Evolutionary conservation across 1,284 basidiomycete genomes (phyloP), one percentile per base, ranked within the genome.

Genomic region (Microbotryomycetes sp.): DNA sequence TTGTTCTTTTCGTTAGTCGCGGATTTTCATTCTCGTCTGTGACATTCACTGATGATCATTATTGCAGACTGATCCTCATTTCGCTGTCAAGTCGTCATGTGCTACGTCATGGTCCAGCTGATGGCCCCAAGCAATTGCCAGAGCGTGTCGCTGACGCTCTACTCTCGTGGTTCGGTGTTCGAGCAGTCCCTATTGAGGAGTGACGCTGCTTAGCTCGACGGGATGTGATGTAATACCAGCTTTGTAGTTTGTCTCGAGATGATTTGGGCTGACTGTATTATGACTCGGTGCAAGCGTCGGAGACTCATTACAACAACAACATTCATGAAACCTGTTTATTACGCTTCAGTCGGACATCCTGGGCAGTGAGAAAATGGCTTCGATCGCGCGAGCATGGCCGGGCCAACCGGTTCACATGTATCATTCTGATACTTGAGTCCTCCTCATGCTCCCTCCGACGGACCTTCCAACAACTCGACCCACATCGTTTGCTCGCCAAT

Each of bases 401-500:
- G n/a, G n/a, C n/a, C n/a, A n/a, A n/a, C n/a, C n/a, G 16, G 28
- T 49, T 1, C 12, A 14, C 47, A 12, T 12, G 15, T 26, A 3
- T 22, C 47, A 14, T 14, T 23, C 23, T 49, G 19, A 22, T 23
- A 15, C 2, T 49, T 6, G 14, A 49, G 19, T 14, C 15, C 15
- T 3, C 6, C 6, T 22, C 19, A 12, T 22, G 23, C 28, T 19
- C 23, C 28, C 47, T 9, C 23, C 47, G 16, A 49, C 12, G 23
- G 9, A 12, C 19, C 31, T 31, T 55, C 52, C 16, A 30, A 19
- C 3, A 66, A 7, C 26, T 7, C 57, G 3, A 63, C 62, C 67
- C 67, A 68, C 47, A 66, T 42, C 4, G 49, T 58, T 16, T 68
- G 64, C 36, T 54, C 45, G 16, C 64, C 67, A 12, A 57, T 52